phyloP scores from a whole-genome alignment of 1,284 basidiomycete genomes.

The Schizophyllum amplum region DNA sequence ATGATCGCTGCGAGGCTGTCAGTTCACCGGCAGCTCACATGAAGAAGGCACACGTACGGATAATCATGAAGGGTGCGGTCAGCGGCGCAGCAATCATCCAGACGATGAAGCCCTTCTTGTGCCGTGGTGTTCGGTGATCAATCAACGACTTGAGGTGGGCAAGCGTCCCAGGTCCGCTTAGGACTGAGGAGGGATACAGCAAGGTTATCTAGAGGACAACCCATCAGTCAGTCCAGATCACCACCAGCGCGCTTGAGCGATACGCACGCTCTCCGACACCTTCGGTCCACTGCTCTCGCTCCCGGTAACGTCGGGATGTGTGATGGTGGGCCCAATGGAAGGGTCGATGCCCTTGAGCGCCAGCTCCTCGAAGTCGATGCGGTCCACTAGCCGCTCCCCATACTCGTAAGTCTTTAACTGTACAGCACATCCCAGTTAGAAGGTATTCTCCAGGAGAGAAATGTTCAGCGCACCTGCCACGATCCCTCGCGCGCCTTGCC shows the following conservation, averaged over 20 bases:
- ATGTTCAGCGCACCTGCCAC: slow-evolving; percentile 49
- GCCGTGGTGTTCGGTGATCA: slow-evolving; percentile 47
- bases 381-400: slow-evolving; percentile 60
- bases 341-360: slow-evolving; percentile 63
- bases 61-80: slow-evolving; percentile 63
- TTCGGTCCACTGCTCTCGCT: slow-evolving; percentile 16
- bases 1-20: slow-evolving; percentile 47
- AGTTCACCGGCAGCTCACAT: slow-evolving; percentile 1
- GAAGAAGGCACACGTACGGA: slow-evolving; percentile 44
- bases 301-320: slow-evolving; percentile 14
- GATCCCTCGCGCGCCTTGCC: slow-evolving; percentile 53
- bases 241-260: background rate
- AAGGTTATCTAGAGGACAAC: slow-evolving; percentile 49
- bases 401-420: slow-evolving; percentile 51
- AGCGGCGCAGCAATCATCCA: slow-evolving; percentile 62
- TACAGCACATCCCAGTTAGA: background rate
- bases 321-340: slow-evolving; percentile 46
- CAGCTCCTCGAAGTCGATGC: slow-evolving; percentile 70
- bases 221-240: slow-evolving; percentile 29
- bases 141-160: slow-evolving; percentile 46
- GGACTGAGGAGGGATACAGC: slow-evolving; percentile 54
- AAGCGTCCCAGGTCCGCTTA: slow-evolving; percentile 35
- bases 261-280: background rate
- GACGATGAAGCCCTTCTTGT: slow-evolving; percentile 54
- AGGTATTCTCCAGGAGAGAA: background rate